phyloP scores from a whole-genome alignment of 1,284 basidiomycete genomes.

The Cystobasidium slooffiae region DNA sequence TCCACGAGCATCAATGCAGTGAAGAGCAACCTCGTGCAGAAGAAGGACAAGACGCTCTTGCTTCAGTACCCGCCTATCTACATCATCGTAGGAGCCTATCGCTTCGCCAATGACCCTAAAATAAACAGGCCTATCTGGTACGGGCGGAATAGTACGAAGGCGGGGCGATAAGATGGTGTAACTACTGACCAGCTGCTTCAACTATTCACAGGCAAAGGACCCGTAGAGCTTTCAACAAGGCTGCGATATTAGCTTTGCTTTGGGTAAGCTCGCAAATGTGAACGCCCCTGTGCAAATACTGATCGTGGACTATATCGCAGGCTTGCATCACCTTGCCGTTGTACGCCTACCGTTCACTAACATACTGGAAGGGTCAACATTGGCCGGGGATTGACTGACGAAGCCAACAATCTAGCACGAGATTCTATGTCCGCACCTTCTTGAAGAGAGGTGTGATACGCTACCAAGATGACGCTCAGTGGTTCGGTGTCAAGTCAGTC shows the following conservation, averaged over 20 bases:
- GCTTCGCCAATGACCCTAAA: slow-evolving; percentile 47
- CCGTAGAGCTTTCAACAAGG: slow-evolving; percentile 32
- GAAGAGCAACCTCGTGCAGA: not conserved
- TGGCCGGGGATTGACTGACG: not conserved
- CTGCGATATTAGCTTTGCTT: slow-evolving; percentile 30
- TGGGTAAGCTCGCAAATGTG: slow-evolving; percentile 21
- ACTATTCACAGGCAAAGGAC: slow-evolving; percentile 16
- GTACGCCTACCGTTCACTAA: not conserved
- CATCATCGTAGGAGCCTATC: slow-evolving; percentile 51
- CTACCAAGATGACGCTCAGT: slow-evolving; percentile 44
- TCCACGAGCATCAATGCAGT: not conserved
- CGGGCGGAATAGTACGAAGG: not conserved
- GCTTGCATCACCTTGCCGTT: slow-evolving; percentile 6
- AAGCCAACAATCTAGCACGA: slow-evolving; percentile 31
- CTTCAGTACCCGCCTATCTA: slow-evolving; percentile 48
- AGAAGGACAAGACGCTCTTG: slow-evolving; percentile 47
- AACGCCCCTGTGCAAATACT: not conserved
- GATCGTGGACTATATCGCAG: not conserved
- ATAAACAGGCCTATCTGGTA: slow-evolving; percentile 51
- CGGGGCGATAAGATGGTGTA: no score
- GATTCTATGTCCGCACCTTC: slow-evolving; percentile 49
- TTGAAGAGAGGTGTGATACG: slow-evolving; percentile 50
- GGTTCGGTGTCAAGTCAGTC: slow-evolving; percentile 37
- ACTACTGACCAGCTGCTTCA: no score
- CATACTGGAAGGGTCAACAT: not conserved